phyloP scores from a whole-genome alignment of 148 eudicot species.

The Oxyria digyna region DNA sequence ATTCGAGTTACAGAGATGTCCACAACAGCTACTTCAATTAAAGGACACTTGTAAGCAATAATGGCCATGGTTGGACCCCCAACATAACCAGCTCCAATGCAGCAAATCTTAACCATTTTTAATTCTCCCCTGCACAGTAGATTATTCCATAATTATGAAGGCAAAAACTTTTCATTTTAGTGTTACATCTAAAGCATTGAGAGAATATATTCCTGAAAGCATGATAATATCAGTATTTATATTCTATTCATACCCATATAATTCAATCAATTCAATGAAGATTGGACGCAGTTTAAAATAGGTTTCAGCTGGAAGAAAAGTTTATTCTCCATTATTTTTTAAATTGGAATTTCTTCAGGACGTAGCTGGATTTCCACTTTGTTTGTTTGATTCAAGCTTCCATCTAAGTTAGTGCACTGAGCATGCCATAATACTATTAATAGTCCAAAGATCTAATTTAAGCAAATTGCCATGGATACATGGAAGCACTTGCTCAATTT shows the following conservation, averaged over 20 bases:
- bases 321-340: background rate
- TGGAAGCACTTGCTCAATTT: background rate
- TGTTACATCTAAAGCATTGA: background rate
- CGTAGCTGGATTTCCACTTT: background rate
- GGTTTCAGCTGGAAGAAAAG: background rate
- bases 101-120: conserved; percentile 77
- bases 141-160: background rate
- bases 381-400: too few species aligned
- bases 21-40: conserved; percentile 55
- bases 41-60: conserved; percentile 65
- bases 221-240: background rate
- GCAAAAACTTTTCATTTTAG: background rate
- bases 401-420: too few species aligned
- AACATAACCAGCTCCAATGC: conserved; percentile 83
- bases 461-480: too few species aligned
- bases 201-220: background rate
- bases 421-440: too few species aligned
- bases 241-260: background rate
- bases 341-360: background rate
- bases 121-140: conserved; percentile 4
- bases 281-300: background rate
- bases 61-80: conserved; percentile 87
- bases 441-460: too few species aligned
- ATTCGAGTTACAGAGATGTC: conserved; percentile 65
- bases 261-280: background rate